Evolutionary conservation across 495 filamentous ascomycete species (phyloP).

Genomic region (Aspergillus ellipticus): DNA sequence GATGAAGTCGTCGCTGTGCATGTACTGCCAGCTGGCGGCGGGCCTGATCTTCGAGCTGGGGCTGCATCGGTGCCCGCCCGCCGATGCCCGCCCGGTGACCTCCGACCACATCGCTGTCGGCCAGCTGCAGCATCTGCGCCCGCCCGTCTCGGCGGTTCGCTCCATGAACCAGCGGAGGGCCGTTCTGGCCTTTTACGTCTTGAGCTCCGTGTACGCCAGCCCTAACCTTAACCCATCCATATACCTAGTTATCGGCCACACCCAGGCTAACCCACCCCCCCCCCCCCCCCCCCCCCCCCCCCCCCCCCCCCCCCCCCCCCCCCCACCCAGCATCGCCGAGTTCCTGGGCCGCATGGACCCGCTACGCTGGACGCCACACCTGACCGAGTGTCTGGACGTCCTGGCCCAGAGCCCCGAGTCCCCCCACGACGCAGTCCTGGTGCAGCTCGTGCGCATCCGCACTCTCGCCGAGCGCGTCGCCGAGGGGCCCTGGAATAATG

Average conservation of each 20-base stretch:
- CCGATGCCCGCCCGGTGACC: background rate
- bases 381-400: constrained; percentile 12
- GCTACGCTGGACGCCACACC: constrained; percentile 12
- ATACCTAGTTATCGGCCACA: no score
- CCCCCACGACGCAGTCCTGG: constrained; percentile 2
- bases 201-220: constrained; percentile 7
- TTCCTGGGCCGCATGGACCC: constrained; percentile 6
- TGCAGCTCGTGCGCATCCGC: constrained; percentile 2
- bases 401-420: background rate
- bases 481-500: background rate
- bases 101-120: background rate
- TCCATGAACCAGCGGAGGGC: constrained; percentile 13
- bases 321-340: background rate
- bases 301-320: no score
- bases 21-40: constrained; percentile 9
- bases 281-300: no score
- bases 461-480: constrained; percentile 2
- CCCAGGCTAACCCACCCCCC: no score
- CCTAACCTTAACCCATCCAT: background rate
- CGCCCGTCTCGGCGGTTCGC: constrained; percentile 2
- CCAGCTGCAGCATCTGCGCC: background rate
- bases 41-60: constrained; percentile 11
- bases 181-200: constrained; percentile 3
- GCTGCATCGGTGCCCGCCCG: constrained; percentile 5
- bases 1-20: constrained; percentile 5